A percentile compares a stretch with the other conserved stretches of the same genome.
phyloP scores from a whole-genome alignment of 139 green algal species.

The Pseudopediastrum boryanum region DNA sequence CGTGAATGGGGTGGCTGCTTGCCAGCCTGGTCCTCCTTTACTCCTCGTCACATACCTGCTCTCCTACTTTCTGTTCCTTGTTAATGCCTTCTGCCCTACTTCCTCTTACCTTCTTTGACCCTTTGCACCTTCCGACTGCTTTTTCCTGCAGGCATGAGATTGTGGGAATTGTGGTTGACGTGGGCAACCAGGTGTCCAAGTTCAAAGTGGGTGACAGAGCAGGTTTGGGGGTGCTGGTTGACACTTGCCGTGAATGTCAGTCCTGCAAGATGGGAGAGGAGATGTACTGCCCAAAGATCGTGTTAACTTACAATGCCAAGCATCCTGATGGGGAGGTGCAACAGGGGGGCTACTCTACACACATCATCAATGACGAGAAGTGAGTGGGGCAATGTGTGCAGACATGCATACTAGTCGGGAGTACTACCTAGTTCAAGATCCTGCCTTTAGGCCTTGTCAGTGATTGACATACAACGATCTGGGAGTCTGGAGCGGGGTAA shows the following conservation, averaged over 20 bases:
- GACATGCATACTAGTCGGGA: not conserved
- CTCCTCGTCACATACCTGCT: too few relatives aligned
- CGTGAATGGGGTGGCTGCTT: too few relatives aligned
- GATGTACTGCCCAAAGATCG: slow-evolving; percentile 53
- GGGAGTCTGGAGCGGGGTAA: too few relatives aligned
- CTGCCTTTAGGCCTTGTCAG: too few relatives aligned
- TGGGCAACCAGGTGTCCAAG: slow-evolving; percentile 65
- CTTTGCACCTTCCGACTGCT: not conserved
- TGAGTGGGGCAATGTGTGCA: slow-evolving; percentile 20
- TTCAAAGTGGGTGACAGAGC: slow-evolving; percentile 82
- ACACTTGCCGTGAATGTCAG: slow-evolving; percentile 64
- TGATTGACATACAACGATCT: too few relatives aligned
- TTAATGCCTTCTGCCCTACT: too few relatives aligned
- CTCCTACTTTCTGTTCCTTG: too few relatives aligned
- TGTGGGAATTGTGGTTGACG: slow-evolving; percentile 80
- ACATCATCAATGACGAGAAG: slow-evolving; percentile 60
- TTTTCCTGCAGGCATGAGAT: slow-evolving; percentile 79
- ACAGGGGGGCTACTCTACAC: slow-evolving; percentile 79
- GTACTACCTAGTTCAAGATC: too few relatives aligned
- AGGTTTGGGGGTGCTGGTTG: slow-evolving; percentile 81
- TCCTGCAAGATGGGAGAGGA: slow-evolving; percentile 41
- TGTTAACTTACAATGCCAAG: slow-evolving; percentile 78
- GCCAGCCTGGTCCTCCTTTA: too few relatives aligned
- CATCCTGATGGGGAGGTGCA: slow-evolving; percentile 48
- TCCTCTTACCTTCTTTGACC: too few relatives aligned